Evolutionary conservation across 441 rosid genomes (phyloP).

Genomic region (Aquilaria agallochum): DNA sequence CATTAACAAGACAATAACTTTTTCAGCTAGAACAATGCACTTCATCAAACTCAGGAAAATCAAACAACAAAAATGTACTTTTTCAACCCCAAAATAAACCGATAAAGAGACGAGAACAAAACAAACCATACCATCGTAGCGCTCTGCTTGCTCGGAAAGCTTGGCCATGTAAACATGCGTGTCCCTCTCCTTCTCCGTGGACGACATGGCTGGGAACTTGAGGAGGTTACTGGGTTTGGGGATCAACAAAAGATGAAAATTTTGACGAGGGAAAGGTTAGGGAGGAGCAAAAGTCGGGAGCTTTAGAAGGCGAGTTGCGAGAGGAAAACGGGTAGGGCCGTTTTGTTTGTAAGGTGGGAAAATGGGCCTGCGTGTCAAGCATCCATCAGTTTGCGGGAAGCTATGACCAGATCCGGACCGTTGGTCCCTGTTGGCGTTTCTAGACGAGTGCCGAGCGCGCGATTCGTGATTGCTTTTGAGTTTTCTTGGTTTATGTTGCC

Average conservation of each 20-base stretch:
- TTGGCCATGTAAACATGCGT: conserved; percentile 88
- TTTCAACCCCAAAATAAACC: neutral
- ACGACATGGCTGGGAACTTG: conserved; percentile 38
- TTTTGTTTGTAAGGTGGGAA: too few species aligned
- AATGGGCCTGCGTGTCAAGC: too few species aligned
- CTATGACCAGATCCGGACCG: neutral
- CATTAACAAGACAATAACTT: too few species aligned
- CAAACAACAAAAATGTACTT: too few species aligned
- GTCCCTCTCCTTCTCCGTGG: conserved; percentile 85
- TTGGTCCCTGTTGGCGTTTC: neutral
- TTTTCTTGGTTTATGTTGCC: too few species aligned
- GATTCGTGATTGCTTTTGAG: too few species aligned
- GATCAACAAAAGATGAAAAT: neutral
- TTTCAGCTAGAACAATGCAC: too few species aligned
- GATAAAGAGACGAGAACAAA: neutral
- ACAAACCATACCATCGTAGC: conserved; percentile 63
- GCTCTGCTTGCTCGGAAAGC: conserved; percentile 97
- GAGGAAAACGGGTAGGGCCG: conserved; percentile 24
- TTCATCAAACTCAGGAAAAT: too few species aligned
- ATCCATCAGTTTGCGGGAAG: too few species aligned
- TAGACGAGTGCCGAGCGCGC: too few species aligned
- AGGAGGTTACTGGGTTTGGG: neutral
- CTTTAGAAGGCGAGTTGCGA: conserved; percentile 15
- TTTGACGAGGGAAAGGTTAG: conserved; percentile 14
- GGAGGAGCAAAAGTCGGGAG: conserved; percentile 24